Evolutionary conservation across 2,329 filamentous ascomycete species (phyloP).

Genomic region (Malbranchea cinnamomea): DNA sequence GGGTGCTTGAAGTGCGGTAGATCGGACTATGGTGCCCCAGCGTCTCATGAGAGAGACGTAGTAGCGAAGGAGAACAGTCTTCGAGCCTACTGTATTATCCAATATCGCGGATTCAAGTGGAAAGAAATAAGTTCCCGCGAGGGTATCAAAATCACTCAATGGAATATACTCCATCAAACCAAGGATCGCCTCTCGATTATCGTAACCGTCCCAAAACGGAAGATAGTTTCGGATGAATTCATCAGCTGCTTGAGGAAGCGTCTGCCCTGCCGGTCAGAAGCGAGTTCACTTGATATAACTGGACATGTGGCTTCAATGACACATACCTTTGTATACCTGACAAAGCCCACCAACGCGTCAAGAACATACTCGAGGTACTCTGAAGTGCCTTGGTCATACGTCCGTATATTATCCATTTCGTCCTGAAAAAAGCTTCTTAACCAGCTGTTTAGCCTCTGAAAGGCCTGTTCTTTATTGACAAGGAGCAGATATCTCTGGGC

Average conservation of each 20-base stretch:
- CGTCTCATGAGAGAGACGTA: constrained; percentile 53
- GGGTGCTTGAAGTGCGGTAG: constrained; percentile 10
- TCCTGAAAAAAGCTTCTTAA: constrained; percentile 25
- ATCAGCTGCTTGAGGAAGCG: constrained; percentile 18
- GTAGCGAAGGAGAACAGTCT: constrained; percentile 46
- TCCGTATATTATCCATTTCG: constrained; percentile 19
- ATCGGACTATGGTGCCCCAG: constrained; percentile 27
- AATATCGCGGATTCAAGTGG: constrained; percentile 28
- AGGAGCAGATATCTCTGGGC: constrained; percentile 60
- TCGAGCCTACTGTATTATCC: constrained; percentile 31
- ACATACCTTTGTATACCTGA: constrained; percentile 24
- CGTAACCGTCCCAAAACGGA: constrained; percentile 45
- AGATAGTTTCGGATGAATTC: constrained; percentile 37
- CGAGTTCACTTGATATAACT: background rate
- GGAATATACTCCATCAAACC: constrained; percentile 20
- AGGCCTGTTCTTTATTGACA: constrained; percentile 42
- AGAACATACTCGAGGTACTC: constrained; percentile 23
- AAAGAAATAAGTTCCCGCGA: constrained; percentile 23
- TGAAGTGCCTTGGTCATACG: constrained; percentile 25
- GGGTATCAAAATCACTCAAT: constrained; percentile 17
- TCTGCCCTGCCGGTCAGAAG: constrained; percentile 12
- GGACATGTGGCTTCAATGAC: too few species aligned
- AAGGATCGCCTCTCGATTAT: constrained; percentile 32
- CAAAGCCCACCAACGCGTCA: constrained; percentile 20
- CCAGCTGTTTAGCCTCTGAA: constrained; percentile 23